Percentiles rank a stretch among this genome's conserved stretches.
Evolutionary conservation across 129 eudicot species (phyloP).

Genomic region (Tagetes erecta): DNA sequence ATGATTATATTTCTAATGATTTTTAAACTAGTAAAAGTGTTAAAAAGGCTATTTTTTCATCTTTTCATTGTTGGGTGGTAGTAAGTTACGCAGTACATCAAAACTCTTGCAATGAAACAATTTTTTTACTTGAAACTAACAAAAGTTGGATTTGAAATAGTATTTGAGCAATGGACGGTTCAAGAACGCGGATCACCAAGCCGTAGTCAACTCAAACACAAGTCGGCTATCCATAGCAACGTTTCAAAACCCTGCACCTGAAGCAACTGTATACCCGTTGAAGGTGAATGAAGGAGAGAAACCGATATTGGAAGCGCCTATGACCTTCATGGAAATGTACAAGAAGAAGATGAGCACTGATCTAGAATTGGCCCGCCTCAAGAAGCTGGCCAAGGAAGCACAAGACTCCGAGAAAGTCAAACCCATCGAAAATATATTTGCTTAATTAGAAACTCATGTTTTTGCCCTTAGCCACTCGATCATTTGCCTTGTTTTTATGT

Average conservation of each 20-base stretch:
- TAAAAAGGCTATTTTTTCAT: too few species aligned
- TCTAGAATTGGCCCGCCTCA: slow-evolving; percentile 62
- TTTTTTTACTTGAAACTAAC: background rate
- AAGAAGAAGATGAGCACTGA: slow-evolving; percentile 77
- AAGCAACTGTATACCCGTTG: slow-evolving; percentile 74
- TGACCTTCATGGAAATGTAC: slow-evolving; percentile 81
- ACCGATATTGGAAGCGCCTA: slow-evolving; percentile 58
- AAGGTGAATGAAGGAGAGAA: slow-evolving; percentile 78
- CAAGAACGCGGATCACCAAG: slow-evolving; percentile 97
- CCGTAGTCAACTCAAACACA: slow-evolving; percentile 78
- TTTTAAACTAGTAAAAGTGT: too few species aligned
- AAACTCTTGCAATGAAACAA: too few species aligned
- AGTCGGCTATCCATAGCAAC: slow-evolving; percentile 84
- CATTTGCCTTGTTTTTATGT: background rate
- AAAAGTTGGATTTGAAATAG: slow-evolving; percentile 24
- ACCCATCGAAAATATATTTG: slow-evolving; percentile 41
- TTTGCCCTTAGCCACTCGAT: background rate
- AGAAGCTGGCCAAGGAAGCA: slow-evolving; percentile 65
- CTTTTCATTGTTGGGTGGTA: too few species aligned
- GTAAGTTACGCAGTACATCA: too few species aligned
- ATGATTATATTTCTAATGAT: too few species aligned
- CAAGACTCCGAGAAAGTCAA: slow-evolving; percentile 39
- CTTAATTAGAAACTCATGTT: slow-evolving; percentile 21
- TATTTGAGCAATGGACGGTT: slow-evolving; percentile 90
- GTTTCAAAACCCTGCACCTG: slow-evolving; percentile 88